phyloP scores from a whole-genome alignment of 352 stramenopile species.

The Peronospora destructor region DNA sequence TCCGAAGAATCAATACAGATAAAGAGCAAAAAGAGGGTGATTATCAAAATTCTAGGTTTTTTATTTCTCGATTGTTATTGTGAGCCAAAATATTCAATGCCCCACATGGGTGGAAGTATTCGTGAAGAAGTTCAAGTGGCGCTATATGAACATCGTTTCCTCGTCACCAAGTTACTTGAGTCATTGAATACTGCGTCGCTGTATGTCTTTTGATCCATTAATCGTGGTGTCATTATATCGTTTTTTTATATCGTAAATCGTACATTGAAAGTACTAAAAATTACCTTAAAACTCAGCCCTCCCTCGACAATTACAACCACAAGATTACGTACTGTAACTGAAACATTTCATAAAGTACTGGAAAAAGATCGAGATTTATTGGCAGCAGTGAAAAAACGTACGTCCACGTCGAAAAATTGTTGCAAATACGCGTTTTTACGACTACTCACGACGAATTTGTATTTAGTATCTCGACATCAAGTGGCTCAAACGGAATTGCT shows the following conservation, averaged over 20 bases:
- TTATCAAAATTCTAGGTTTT: background rate
- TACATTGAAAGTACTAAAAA: too few species aligned
- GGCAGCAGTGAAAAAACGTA: conserved; percentile 67
- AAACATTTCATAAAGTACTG: conserved; percentile 67
- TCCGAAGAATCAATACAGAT: too few species aligned
- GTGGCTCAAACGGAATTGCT: conserved; percentile 65
- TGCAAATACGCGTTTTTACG: background rate
- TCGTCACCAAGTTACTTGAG: conserved; percentile 80
- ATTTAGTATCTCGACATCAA: conserved; percentile 57
- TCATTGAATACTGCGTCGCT: conserved; percentile 60
- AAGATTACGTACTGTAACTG: conserved; percentile 66
- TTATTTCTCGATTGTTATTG: background rate
- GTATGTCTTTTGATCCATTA: conserved; percentile 14
- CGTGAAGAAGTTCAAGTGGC: conserved; percentile 64
- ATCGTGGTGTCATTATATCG: background rate
- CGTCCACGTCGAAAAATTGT: conserved; percentile 3
- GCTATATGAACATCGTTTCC: conserved; percentile 77
- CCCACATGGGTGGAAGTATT: conserved; percentile 36
- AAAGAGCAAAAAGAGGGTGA: background rate
- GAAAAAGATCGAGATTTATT: conserved; percentile 73
- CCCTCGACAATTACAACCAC: conserved; percentile 70
- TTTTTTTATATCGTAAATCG: background rate
- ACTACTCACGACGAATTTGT: background rate
- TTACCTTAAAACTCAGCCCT: conserved; percentile 23
- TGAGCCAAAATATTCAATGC: conserved; percentile 7